Evolutionary conservation across 805 yeast species (phyloP).

Genomic region (Cyberlindnera xylosilytica): DNA sequence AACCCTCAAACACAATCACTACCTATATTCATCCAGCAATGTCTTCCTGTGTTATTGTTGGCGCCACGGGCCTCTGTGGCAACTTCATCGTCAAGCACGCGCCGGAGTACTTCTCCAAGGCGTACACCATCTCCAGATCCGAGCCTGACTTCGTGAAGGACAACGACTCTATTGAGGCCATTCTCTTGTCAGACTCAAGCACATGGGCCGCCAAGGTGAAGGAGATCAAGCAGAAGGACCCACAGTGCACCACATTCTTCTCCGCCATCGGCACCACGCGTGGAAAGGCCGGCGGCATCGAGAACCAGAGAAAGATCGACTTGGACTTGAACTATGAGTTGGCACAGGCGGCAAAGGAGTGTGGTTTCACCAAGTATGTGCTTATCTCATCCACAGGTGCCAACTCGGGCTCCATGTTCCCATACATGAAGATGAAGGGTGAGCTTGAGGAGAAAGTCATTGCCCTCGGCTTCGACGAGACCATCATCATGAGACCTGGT

Average conservation of each 20-base stretch:
- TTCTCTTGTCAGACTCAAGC: conserved; percentile 43
- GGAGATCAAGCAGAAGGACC: conserved; percentile 17
- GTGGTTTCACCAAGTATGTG: conserved; percentile 53
- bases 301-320: conserved; percentile 68
- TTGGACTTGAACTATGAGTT: conserved; percentile 65
- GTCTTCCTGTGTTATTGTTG: conserved; percentile 42
- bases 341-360: conserved; percentile 70
- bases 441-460: conserved; percentile 66
- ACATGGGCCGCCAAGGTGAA: conserved; percentile 47
- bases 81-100: conserved; percentile 46
- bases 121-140: conserved; percentile 53
- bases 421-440: conserved; percentile 71
- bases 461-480: conserved; percentile 59
- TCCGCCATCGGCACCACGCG: conserved; percentile 77
- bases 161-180: conserved; percentile 26
- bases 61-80: conserved; percentile 83
- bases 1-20: not conserved
- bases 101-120: conserved; percentile 34
- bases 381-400: conserved; percentile 56
- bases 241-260: conserved; percentile 43
- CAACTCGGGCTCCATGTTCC: conserved; percentile 47
- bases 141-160: conserved; percentile 12
- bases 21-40: conserved; percentile 2
- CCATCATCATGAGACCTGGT: conserved; percentile 80
- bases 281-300: conserved; percentile 70